These are phyloP conservation scores for Penicillium sp. DNA, from an alignment of 2,329 filamentous ascomycete species.

Conservation along the genomic window DNA sequence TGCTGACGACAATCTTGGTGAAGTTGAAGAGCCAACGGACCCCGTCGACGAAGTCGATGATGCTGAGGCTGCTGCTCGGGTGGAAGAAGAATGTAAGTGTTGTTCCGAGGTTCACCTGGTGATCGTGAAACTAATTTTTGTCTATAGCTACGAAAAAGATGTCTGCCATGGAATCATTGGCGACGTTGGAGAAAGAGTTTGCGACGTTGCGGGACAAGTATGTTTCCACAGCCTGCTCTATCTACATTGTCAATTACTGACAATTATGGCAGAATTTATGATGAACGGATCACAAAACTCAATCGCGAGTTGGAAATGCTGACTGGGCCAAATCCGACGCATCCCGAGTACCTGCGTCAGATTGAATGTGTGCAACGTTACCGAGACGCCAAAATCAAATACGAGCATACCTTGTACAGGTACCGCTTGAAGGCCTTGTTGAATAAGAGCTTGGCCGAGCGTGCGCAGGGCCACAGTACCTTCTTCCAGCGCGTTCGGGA, in stretches of 20 bases:
- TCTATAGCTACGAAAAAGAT: slow-evolving; percentile 76
- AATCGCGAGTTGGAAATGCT: slow-evolving; percentile 71
- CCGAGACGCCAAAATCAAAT: slow-evolving; percentile 77
- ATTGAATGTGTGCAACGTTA: slow-evolving; percentile 84
- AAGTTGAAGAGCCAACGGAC: slow-evolving; percentile 57
- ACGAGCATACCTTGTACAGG: slow-evolving; percentile 74
- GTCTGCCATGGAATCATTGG: slow-evolving; percentile 78
- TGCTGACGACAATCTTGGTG: slow-evolving; percentile 56
- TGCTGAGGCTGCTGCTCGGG: slow-evolving; percentile 53
- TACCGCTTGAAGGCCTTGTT: slow-evolving; percentile 76
- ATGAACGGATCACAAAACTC: slow-evolving; percentile 82
- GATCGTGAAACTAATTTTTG: slow-evolving; percentile 12
- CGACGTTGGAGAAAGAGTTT: slow-evolving; percentile 86
- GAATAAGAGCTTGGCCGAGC: slow-evolving; percentile 77
- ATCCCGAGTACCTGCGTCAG: slow-evolving; percentile 90
- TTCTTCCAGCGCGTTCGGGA: slow-evolving; percentile 88
- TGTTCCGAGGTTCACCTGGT: slow-evolving; percentile 1
- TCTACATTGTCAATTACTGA: slow-evolving; percentile 5
- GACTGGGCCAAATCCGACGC: slow-evolving; percentile 66
- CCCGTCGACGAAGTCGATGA: slow-evolving; percentile 54
- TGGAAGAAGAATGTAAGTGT: slow-evolving; percentile 59
- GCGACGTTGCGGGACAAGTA: slow-evolving; percentile 74
- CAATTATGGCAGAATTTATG: slow-evolving; percentile 70
- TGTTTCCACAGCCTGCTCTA: slow-evolving; percentile 22
- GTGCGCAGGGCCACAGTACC: slow-evolving; percentile 85